Conservation (phyloP, 2,329 filamentous ascomycete species). For the Fusarium drepaniforme region DNA sequence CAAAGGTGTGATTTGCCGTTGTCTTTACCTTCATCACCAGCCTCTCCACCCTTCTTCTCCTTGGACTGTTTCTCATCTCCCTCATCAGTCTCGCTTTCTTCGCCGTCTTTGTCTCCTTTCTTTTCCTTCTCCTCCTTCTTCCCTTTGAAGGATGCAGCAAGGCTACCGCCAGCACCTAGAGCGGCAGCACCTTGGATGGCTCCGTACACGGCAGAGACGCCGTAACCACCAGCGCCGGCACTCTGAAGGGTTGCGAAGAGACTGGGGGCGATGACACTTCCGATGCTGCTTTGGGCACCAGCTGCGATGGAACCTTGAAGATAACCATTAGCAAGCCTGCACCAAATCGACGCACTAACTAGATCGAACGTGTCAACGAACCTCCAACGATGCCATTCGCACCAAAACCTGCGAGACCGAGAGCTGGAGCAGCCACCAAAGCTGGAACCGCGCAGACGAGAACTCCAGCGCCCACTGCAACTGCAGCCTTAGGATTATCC, state of each 20-base stretch:
- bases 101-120: background rate
- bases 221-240: conserved; percentile 46
- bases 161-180: background rate
- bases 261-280: conserved; percentile 40
- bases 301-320: conserved; percentile 42
- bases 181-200: conserved; percentile 18
- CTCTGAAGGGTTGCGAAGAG: conserved; percentile 49
- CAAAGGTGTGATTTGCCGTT: background rate
- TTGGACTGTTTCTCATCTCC: background rate
- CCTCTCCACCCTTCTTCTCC: background rate
- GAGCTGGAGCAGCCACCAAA: conserved; percentile 20
- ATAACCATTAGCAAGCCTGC: background rate
- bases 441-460: conserved; percentile 22
- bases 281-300: conserved; percentile 42
- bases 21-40: background rate
- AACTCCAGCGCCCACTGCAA: conserved; percentile 11
- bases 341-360: background rate
- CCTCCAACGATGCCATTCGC: conserved; percentile 32
- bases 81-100: background rate
- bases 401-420: conserved; percentile 30
- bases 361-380: background rate
- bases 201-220: conserved; percentile 34
- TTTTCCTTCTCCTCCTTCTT: background rate
- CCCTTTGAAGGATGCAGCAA: background rate
- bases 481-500: conserved; percentile 2